Conservation (phyloP, 495 filamentous ascomycete genomes). For the Lophiostoma macrostomum region DNA sequence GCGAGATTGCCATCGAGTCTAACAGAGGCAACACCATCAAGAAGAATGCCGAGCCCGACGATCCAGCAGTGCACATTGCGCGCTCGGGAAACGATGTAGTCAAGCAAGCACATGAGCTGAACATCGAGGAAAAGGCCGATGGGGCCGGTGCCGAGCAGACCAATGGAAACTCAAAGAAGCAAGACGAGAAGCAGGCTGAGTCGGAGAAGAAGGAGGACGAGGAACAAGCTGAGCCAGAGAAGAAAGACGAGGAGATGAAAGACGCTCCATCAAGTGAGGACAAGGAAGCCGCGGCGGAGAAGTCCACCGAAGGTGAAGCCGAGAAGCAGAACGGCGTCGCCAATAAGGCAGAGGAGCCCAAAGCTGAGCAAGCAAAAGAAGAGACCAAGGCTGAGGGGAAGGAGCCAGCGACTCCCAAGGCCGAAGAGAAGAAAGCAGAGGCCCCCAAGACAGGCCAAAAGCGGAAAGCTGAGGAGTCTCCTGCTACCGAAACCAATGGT, state of each 20-base stretch:
- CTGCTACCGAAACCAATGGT: constrained; percentile 19
- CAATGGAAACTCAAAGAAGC: constrained; percentile 37
- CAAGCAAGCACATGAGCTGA: constrained; percentile 55
- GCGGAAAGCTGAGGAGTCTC: constrained; percentile 29
- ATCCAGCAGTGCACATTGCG: constrained; percentile 57
- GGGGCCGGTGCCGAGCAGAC: constrained; percentile 36
- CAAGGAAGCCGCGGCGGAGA: constrained; percentile 15
- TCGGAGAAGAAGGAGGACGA: constrained; percentile 11
- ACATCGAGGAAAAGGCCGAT: constrained; percentile 33
- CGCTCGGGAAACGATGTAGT: constrained; percentile 63
- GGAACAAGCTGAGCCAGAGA: constrained; percentile 25
- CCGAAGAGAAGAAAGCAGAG: constrained; percentile 24
- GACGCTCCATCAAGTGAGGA: constrained; percentile 28
- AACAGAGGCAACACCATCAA: constrained; percentile 61
- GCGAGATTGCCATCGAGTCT: constrained; percentile 55
- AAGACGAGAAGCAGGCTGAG: constrained; percentile 15
- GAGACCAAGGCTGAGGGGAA: constrained; percentile 36
- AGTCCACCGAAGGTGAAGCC: constrained; percentile 7
- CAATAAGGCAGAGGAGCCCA: constrained; percentile 14
- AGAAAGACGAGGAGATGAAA: constrained; percentile 29
- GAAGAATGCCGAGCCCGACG: constrained; percentile 54
- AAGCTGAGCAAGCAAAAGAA: constrained; percentile 40
- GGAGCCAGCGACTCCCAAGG: constrained; percentile 34
- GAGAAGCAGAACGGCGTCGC: constrained; percentile 17
- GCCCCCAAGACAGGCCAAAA: constrained; percentile 28